A percentile compares a stretch with the other conserved stretches of the same genome.
Conservation (phyloP, 2,329 filamentous ascomycete species). For the Dactylellina leptospora region DNA sequence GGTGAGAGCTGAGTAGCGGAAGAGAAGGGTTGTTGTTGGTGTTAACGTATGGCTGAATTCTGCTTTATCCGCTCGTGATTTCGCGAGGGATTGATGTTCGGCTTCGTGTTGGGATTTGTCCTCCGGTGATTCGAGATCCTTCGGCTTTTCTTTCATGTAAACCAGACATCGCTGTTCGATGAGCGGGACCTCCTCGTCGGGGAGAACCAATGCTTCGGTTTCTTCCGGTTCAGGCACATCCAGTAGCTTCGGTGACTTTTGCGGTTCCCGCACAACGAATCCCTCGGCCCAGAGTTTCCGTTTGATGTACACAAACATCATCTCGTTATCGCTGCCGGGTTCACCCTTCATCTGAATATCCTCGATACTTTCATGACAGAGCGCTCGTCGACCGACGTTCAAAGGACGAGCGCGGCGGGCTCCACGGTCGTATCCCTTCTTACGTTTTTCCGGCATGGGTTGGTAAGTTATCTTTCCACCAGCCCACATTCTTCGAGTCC, state of each 20-base stretch:
- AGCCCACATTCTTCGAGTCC: slow-evolving; percentile 84
- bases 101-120: slow-evolving; percentile 48
- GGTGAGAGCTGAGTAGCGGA: slow-evolving; percentile 88
- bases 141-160: slow-evolving; percentile 66
- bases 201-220: slow-evolving; percentile 58
- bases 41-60: slow-evolving; percentile 69
- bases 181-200: slow-evolving; percentile 61
- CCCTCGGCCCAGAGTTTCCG: slow-evolving; percentile 42
- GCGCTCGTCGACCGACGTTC: slow-evolving; percentile 58
- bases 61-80: slow-evolving; percentile 59
- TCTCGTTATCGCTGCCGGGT: slow-evolving; percentile 46
- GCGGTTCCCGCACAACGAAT: slow-evolving; percentile 57
- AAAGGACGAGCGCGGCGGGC: slow-evolving; percentile 62
- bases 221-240: slow-evolving; percentile 58
- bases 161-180: slow-evolving; percentile 71
- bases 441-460: slow-evolving; percentile 54
- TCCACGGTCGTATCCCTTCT: slow-evolving; percentile 58
- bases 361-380: slow-evolving; percentile 64
- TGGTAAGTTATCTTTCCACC: slow-evolving; percentile 75
- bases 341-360: slow-evolving; percentile 62
- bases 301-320: slow-evolving; percentile 51
- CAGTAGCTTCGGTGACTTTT: slow-evolving; percentile 49
- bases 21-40: slow-evolving; percentile 77
- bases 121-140: slow-evolving; percentile 40
- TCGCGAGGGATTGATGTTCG: slow-evolving; percentile 20